Percentiles rank a stretch among this genome's conserved stretches.
phyloP scores from a whole-genome alignment of 2,329 filamentous ascomycete species.

The Neonectria ditissima region DNA sequence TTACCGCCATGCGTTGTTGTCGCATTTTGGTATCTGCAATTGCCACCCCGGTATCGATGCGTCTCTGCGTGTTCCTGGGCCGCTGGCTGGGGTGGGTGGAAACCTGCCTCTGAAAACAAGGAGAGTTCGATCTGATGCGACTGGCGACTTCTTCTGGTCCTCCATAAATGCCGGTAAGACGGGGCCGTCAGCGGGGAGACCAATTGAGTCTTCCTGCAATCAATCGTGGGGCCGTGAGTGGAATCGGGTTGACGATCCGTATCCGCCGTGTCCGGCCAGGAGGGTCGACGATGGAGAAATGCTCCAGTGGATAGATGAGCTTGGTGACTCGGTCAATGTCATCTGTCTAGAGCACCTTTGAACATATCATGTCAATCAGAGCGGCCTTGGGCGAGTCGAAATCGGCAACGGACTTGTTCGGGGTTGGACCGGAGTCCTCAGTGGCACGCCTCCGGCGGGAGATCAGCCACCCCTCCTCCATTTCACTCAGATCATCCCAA shows the following conservation, averaged over 20 bases:
- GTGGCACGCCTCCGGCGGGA: slow-evolving; percentile 26
- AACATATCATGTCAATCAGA: background rate
- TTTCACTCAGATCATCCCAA: slow-evolving; percentile 1
- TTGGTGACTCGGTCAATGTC: background rate
- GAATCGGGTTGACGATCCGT: background rate
- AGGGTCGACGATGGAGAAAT: no score
- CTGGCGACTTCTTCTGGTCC: slow-evolving; percentile 12
- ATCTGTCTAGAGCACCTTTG: background rate
- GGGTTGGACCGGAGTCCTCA: slow-evolving; percentile 2
- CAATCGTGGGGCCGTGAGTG: background rate
- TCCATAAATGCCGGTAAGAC: slow-evolving; percentile 10
- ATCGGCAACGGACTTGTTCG: slow-evolving; percentile 15
- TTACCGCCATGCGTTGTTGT: background rate
- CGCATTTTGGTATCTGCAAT: slow-evolving; percentile 20
- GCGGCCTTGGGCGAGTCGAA: slow-evolving; percentile 1
- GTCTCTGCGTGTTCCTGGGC: slow-evolving; percentile 30
- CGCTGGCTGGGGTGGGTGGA: slow-evolving; percentile 5
- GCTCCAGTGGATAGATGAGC: background rate
- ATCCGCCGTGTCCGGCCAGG: background rate
- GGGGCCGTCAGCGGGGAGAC: slow-evolving; percentile 1
- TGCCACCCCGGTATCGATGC: slow-evolving; percentile 18
- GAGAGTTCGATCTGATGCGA: slow-evolving; percentile 20
- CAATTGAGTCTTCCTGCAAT: slow-evolving; percentile 5
- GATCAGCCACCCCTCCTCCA: slow-evolving; percentile 38
- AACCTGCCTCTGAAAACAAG: slow-evolving; percentile 11